Percentiles rank a stretch among this genome's conserved stretches.
These are phyloP conservation scores for Seminavis robusta DNA, from an alignment of 108 stramenopile genomes.

Conservation along the genomic window DNA sequence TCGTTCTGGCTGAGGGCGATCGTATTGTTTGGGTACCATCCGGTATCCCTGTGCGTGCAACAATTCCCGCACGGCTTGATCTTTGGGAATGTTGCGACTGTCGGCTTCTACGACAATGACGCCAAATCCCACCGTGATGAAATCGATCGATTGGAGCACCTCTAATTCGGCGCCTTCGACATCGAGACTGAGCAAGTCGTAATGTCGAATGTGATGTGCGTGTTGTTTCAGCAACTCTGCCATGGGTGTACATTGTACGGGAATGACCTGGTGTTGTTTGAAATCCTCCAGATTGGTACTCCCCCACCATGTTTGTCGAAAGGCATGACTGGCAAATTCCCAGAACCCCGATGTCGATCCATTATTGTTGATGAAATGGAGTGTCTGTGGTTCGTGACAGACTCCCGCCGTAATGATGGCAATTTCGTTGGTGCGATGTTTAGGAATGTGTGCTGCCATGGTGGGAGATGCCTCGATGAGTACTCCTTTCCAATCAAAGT, in stretches of 20 bases:
- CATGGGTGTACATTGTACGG: neutral
- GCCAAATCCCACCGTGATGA: conserved; percentile 34
- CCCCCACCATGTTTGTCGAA: conserved; percentile 4
- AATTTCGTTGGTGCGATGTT: conserved; percentile 18
- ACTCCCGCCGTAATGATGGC: conserved; percentile 13
- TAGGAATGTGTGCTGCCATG: neutral
- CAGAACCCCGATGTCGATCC: conserved; percentile 6
- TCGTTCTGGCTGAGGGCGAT: too few relatives aligned
- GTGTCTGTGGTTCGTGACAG: conserved; percentile 1
- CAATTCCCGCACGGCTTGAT: too few relatives aligned
- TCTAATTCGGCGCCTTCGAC: conserved; percentile 31
- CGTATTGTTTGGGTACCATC: too few relatives aligned
- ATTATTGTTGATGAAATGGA: too few relatives aligned
- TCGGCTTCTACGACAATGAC: conserved; percentile 67
- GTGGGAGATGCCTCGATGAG: conserved; percentile 10
- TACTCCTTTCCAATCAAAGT: conserved; percentile 29
- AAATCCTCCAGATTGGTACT: neutral
- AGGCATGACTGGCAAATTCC: conserved; percentile 12
- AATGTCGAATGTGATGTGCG: too few relatives aligned
- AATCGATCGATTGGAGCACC: conserved; percentile 56
- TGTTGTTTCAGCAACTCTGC: too few relatives aligned
- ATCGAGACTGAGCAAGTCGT: conserved; percentile 29
- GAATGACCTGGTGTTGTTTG: neutral
- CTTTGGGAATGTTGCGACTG: too few relatives aligned
- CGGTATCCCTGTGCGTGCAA: too few relatives aligned